Evolutionary conservation across 495 filamentous ascomycete genomes (phyloP), one percentile per base, ranked within the genome.

Genomic region (Penicillium canariense): DNA sequence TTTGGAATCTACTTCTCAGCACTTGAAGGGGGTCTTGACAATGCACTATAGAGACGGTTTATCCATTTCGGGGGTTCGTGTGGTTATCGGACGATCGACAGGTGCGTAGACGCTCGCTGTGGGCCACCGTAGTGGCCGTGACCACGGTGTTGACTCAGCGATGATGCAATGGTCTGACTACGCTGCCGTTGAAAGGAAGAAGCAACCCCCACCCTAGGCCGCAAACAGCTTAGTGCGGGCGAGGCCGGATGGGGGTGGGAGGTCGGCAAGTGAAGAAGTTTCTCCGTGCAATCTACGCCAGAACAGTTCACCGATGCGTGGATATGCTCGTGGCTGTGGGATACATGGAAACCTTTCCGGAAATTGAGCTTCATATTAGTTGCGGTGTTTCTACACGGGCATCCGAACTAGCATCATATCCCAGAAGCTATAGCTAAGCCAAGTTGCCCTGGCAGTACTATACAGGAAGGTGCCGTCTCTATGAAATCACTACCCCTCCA

Each of bases 401-500:
- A 31, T 18, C 3, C n/a, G n/a, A 46, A 12, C 3, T n/a, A 31
- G 2, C 2, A 8, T 10, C 20, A 23, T 14, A n/a, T 14, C 6
- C 17, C n/a, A 8, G 25, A 10, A 42, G 20, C 10, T 0, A 1
- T 9, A 15, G 20, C 35, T 22, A 11, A 20, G 22, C 7, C 0
- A 15, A 22, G 18, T 11, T n/a, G n/a, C n/a, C n/a, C n/a, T n/a
- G n/a, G n/a, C n/a, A n/a, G n/a, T n/a, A n/a, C n/a, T n/a, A n/a
- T n/a, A n/a, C n/a, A 36, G 43, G 15, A 40, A 30, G 32, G 27
- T 50, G n/a, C n/a, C n/a, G n/a, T n/a, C n/a, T n/a, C 39, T 32
- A 48, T 55, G 52, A 54, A 28, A 51, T 54, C 53, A 63, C 38
- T 66, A 60, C 68, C 68, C 70, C 70, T 71, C 70, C 67, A 67